Evolutionary conservation across 805 yeast species (phyloP).

Genomic region (Tetrapisispora arboricola): DNA sequence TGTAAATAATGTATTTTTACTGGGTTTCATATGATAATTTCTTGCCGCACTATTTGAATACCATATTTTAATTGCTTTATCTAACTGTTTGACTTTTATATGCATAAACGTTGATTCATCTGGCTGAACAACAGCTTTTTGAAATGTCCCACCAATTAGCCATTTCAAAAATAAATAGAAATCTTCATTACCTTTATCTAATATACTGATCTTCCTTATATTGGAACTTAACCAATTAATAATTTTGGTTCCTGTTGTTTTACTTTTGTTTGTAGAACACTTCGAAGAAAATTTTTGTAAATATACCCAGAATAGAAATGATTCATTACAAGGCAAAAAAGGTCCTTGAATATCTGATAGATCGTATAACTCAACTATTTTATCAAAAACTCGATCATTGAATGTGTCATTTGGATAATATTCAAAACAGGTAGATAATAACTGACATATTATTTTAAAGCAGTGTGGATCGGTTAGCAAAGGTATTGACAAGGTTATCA

Average conservation of each 20-base stretch:
- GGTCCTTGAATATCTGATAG: slow-evolving; percentile 58
- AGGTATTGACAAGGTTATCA: slow-evolving; percentile 29
- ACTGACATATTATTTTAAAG: slow-evolving; percentile 19
- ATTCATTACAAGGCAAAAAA: slow-evolving; percentile 32
- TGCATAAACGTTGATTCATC: too few relatives aligned
- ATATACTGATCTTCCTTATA: slow-evolving; percentile 9
- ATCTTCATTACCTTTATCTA: slow-evolving; percentile 8
- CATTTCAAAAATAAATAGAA: slow-evolving; percentile 35
- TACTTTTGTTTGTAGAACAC: slow-evolving; percentile 25
- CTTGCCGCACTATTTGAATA: neutral
- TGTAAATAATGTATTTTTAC: too few relatives aligned
- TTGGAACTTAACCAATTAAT: slow-evolving; percentile 35
- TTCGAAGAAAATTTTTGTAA: slow-evolving; percentile 31
- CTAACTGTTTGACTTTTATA: too few relatives aligned
- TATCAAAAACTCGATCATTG: slow-evolving; percentile 37
- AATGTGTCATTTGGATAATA: slow-evolving; percentile 11
- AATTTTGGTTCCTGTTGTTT: slow-evolving; percentile 28
- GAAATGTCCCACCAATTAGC: slow-evolving; percentile 35
- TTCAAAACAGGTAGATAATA: slow-evolving; percentile 14
- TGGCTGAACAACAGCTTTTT: too few relatives aligned
- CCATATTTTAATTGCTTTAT: neutral
- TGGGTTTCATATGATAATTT: neutral
- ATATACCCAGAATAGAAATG: slow-evolving; percentile 46
- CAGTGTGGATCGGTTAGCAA: slow-evolving; percentile 19
- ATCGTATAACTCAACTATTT: slow-evolving; percentile 42